Percentiles rank a stretch among this genome's conserved stretches.
These are phyloP conservation scores for Penicillium salamii DNA, from an alignment of 495 filamentous ascomycete species.

Conservation along the genomic window DNA sequence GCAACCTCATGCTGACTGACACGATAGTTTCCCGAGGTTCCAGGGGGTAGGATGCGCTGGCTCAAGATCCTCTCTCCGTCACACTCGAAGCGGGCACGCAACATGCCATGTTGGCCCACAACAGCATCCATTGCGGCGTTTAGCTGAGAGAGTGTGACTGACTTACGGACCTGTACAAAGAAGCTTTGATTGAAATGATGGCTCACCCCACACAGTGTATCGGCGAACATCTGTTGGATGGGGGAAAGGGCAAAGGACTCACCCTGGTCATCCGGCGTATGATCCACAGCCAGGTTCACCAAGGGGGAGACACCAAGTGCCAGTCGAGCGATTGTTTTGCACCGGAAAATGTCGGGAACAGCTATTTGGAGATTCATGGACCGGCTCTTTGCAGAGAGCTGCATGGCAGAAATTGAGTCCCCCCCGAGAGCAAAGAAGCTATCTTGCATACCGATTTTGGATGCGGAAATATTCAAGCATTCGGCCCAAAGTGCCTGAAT, in stretches of 20 bases:
- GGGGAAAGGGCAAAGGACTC: constrained; percentile 33
- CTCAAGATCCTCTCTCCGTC: no score
- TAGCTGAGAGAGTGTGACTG: no score
- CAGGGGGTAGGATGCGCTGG: no score
- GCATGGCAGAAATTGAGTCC: constrained; percentile 42
- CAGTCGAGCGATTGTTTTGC: background rate
- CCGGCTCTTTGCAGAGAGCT: constrained; percentile 22
- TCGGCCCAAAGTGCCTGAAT: no score
- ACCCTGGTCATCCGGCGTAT: background rate
- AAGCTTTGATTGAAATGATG: constrained; percentile 52
- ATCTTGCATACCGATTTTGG: no score
- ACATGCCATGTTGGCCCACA: background rate
- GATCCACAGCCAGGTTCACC: background rate
- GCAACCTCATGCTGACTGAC: background rate
- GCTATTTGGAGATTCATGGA: background rate
- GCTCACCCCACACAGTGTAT: constrained; percentile 33
- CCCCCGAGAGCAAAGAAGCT: constrained; percentile 34
- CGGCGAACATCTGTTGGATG: constrained; percentile 21
- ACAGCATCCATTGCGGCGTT: background rate
- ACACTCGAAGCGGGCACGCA: background rate
- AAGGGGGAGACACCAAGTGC: background rate
- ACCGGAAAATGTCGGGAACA: background rate
- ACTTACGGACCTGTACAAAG: no score
- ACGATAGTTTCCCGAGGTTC: background rate
- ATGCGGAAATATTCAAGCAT: no score